A percentile compares a stretch with the other conserved stretches of the same genome.
These are phyloP conservation scores for Candida insectorum DNA, from an alignment of 805 yeast genomes.

Conservation along the genomic window DNA sequence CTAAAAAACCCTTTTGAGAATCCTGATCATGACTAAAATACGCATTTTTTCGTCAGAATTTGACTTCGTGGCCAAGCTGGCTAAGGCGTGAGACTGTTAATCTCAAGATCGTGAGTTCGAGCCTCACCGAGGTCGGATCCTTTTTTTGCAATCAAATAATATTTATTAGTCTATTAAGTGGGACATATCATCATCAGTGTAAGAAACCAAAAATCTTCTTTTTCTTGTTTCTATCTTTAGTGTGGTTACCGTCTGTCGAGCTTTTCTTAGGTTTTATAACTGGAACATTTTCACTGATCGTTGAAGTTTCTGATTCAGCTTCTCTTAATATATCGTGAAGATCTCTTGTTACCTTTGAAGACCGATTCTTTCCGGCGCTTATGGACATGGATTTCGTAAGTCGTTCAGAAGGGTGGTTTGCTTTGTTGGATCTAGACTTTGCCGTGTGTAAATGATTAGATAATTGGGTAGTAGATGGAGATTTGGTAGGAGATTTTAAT, in stretches of 20 bases:
- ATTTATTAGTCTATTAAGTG: too few species aligned
- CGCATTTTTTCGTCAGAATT: too few species aligned
- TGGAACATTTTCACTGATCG: background rate
- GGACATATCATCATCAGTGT: background rate
- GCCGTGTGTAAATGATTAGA: conserved; percentile 8
- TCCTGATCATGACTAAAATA: too few species aligned
- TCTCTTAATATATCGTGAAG: too few species aligned
- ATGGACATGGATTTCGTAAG: conserved; percentile 1
- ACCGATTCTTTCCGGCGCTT: conserved; percentile 1
- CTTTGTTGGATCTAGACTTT: conserved; percentile 1
- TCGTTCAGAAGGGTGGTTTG: conserved; percentile 1
- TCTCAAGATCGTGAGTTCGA: conserved; percentile 51
- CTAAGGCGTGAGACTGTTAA: conserved; percentile 49
- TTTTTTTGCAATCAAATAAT: conserved; percentile 6
- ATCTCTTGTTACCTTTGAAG: conserved; percentile 2
- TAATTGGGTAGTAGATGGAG: conserved; percentile 20
- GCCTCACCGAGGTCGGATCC: conserved; percentile 46
- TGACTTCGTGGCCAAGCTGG: conserved; percentile 48
- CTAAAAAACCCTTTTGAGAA: too few species aligned
- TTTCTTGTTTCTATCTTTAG: background rate
- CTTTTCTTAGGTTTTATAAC: background rate
- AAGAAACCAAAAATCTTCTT: background rate
- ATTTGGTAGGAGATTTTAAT: conserved; percentile 13
- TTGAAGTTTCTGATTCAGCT: too few species aligned
- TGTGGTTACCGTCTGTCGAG: background rate